Evolutionary conservation across 1,139 yeast genomes (phyloP).

Genomic region (Trichomonascaceae sp.): DNA sequence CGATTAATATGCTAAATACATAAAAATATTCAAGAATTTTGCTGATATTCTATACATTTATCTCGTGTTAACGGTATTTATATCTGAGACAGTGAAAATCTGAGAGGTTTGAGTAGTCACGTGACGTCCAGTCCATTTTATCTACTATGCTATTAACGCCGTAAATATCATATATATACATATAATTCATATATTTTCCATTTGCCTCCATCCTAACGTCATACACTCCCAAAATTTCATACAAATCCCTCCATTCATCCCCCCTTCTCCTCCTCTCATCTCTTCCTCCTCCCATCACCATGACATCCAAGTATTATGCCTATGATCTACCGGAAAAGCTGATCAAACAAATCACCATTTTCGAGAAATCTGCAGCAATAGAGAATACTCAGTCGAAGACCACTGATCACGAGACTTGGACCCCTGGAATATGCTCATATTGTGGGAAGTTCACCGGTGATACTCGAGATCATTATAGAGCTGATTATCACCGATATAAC

Average conservation of each 20-base stretch:
- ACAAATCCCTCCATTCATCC: not conserved
- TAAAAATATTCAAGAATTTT: not conserved
- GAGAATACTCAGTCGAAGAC: conserved; percentile 11
- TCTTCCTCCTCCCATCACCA: not conserved
- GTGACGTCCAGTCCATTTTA: not conserved
- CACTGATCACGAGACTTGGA: conserved; percentile 5
- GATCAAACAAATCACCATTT: conserved; percentile 36
- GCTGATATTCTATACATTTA: too few species aligned
- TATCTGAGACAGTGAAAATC: not conserved
- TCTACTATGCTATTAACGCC: too few species aligned
- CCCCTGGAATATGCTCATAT: conserved; percentile 14
- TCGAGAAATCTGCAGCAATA: conserved; percentile 5
- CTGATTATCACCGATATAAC: conserved; percentile 59
- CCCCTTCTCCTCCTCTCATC: not conserved
- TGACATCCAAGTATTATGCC: conserved; percentile 35
- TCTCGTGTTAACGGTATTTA: not conserved
- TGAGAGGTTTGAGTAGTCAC: not conserved
- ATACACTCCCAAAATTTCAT: too few species aligned
- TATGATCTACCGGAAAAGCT: conserved; percentile 44
- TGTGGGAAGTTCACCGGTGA: conserved; percentile 18
- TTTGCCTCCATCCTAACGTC: too few species aligned
- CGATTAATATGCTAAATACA: not conserved
- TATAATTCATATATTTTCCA: not conserved
- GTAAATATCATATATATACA: too few species aligned
- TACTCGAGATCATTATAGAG: conserved; percentile 46